Conservation (phyloP, 2,329 filamentous ascomycete genomes). For the Xylaria multiplex region DNA sequence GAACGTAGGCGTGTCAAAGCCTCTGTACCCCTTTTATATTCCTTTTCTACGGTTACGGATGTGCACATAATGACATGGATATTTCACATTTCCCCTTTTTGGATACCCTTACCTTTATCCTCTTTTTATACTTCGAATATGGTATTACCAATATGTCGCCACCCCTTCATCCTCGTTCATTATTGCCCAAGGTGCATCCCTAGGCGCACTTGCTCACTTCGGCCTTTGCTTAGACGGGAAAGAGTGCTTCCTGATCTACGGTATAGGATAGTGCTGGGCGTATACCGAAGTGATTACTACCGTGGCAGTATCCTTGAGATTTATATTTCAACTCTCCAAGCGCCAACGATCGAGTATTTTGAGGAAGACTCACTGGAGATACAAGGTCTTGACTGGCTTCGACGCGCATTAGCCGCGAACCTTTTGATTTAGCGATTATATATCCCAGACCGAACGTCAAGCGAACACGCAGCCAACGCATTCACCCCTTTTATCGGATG, state of each 20-base stretch:
- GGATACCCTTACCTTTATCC: slow-evolving; percentile 4
- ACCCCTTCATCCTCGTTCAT: background rate
- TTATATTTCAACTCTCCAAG: background rate
- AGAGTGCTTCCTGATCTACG: background rate
- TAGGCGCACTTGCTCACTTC: background rate
- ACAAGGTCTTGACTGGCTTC: background rate
- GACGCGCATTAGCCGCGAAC: background rate
- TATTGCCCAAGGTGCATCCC: background rate
- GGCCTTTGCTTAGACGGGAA: background rate
- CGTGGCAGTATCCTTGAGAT: background rate
- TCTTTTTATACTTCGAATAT: background rate
- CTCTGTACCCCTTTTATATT: background rate
- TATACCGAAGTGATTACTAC: background rate
- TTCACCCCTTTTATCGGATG: background rate
- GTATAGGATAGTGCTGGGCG: background rate
- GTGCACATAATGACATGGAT: background rate
- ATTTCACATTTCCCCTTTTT: background rate
- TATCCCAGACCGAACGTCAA: background rate
- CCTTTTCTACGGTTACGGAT: slow-evolving; percentile 9
- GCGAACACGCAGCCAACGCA: background rate
- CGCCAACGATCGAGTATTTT: background rate
- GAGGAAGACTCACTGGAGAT: background rate
- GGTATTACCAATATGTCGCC: background rate
- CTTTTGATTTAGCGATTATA: background rate
- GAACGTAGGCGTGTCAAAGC: background rate